phyloP scores from a whole-genome alignment of 345 rosid species.

The Citrus unshiu region DNA sequence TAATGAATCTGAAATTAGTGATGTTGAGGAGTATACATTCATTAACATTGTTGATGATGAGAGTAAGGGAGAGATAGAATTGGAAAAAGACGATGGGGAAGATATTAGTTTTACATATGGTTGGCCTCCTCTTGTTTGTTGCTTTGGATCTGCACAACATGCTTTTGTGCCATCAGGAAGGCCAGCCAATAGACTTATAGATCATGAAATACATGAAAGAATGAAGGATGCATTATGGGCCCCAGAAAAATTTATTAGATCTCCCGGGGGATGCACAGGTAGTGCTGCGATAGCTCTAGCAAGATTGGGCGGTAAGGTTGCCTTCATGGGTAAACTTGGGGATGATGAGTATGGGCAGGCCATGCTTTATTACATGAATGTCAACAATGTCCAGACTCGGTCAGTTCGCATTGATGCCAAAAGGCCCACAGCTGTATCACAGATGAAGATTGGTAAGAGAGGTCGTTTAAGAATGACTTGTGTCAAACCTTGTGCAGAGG shows the following conservation, averaged over 20 bases:
- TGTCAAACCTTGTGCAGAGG: slow-evolving; percentile 78
- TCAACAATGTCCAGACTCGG: slow-evolving; percentile 71
- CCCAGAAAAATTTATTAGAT: slow-evolving; percentile 67
- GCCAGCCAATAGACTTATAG: slow-evolving; percentile 73
- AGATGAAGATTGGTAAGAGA: slow-evolving; percentile 78
- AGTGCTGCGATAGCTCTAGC: slow-evolving; percentile 85
- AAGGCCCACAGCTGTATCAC: slow-evolving; percentile 57
- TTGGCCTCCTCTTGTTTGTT: slow-evolving; percentile 96
- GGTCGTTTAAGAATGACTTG: slow-evolving; percentile 65
- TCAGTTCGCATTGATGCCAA: slow-evolving; percentile 59
- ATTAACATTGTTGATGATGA: slow-evolving; percentile 39
- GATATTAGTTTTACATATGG: slow-evolving; percentile 72
- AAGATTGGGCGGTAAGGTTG: slow-evolving; percentile 79
- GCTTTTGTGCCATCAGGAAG: slow-evolving; percentile 89
- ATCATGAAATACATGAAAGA: slow-evolving; percentile 64
- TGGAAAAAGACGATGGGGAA: slow-evolving; percentile 53
- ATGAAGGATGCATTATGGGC: slow-evolving; percentile 65
- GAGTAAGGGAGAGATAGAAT: slow-evolving; percentile 57
- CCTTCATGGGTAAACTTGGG: slow-evolving; percentile 92
- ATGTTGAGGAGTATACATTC: slow-evolving; percentile 32
- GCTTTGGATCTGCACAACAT: slow-evolving; percentile 89
- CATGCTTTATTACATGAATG: slow-evolving; percentile 70
- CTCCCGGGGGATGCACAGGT: slow-evolving; percentile 87
- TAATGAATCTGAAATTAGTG: slow-evolving; percentile 49
- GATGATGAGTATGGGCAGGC: slow-evolving; percentile 79